These are phyloP conservation scores for Serpula lacrymans DNA, from an alignment of 768 basidiomycete species.

Conservation along the genomic window DNA sequence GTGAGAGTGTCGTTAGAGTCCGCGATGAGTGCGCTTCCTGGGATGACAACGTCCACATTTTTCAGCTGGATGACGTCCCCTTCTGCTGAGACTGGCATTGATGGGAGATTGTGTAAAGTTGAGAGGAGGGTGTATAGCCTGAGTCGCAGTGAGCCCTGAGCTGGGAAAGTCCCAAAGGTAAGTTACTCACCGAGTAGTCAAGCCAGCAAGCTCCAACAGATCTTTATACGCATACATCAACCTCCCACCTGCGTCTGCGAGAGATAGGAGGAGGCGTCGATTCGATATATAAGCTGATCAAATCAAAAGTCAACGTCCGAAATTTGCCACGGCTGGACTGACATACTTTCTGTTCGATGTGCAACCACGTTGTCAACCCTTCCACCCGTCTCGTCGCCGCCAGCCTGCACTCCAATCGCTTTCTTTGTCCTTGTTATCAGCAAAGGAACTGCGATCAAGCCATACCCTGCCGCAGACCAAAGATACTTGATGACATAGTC, in stretches of 20 bases:
- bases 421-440: slow-evolving; percentile 60
- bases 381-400: slow-evolving; percentile 3
- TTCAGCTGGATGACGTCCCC: slow-evolving; percentile 53
- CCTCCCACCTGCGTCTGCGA: slow-evolving; percentile 95
- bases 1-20: slow-evolving; percentile 6
- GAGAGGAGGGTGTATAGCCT: slow-evolving; percentile 87
- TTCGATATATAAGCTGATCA: slow-evolving; percentile 84
- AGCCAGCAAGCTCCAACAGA: slow-evolving; percentile 89
- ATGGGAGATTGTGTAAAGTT: slow-evolving; percentile 71
- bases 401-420: slow-evolving; percentile 20
- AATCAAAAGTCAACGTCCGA: background rate
- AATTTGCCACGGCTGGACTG: background rate
- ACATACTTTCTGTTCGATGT: slow-evolving; percentile 46
- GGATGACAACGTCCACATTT: slow-evolving; percentile 71
- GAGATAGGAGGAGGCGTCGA: slow-evolving; percentile 81
- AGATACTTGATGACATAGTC: slow-evolving; percentile 96
- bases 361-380: slow-evolving; percentile 37
- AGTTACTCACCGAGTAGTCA: slow-evolving; percentile 53
- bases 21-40: slow-evolving; percentile 15
- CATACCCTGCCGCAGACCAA: slow-evolving; percentile 93
- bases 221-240: slow-evolving; percentile 98
- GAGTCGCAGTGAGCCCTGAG: background rate
- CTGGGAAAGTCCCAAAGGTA: background rate
- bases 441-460: slow-evolving; percentile 86
- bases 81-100: slow-evolving; percentile 39